These are phyloP conservation scores for Sphaerulina vaccinii DNA, from an alignment of 2,329 filamentous ascomycete genomes.

Conservation along the genomic window DNA sequence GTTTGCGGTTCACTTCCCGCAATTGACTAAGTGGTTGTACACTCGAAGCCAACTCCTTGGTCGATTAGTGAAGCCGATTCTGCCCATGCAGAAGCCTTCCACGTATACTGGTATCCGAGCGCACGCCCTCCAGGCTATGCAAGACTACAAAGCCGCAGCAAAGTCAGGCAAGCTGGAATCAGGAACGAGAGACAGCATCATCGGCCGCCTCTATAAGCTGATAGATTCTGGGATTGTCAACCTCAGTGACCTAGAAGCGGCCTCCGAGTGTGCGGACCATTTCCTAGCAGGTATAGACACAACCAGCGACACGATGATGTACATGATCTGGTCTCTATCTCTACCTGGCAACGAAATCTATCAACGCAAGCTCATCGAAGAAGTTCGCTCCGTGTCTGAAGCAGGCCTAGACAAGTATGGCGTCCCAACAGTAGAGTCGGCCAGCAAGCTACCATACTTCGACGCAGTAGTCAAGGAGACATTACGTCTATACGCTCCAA, in stretches of 20 bases:
- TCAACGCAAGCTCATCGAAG: conserved; percentile 48
- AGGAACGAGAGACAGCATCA: conserved; percentile 36
- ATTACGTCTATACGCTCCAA: conserved; percentile 59
- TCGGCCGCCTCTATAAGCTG: conserved; percentile 40
- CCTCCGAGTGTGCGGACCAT: conserved; percentile 56
- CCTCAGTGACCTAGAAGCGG: conserved; percentile 49
- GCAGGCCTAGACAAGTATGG: conserved; percentile 30
- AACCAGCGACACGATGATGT: conserved; percentile 54
- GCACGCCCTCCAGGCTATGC: conserved; percentile 41
- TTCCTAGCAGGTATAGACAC: conserved; percentile 56
- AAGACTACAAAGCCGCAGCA: conserved; percentile 31
- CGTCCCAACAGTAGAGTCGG: conserved; percentile 43
- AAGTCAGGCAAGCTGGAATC: conserved; percentile 10
- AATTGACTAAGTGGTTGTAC: conserved; percentile 52
- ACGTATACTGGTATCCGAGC: conserved; percentile 53
- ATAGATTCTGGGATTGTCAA: conserved; percentile 9
- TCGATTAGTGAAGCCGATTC: conserved; percentile 40
- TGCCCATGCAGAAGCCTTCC: conserved; percentile 53
- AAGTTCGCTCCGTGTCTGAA: conserved; percentile 39
- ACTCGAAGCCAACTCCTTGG: conserved; percentile 42
- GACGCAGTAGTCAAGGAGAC: conserved; percentile 75
- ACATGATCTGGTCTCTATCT: conserved; percentile 52
- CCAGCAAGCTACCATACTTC: conserved; percentile 54
- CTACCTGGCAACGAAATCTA: conserved; percentile 42
- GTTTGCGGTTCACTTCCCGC: conserved; percentile 50